Evolutionary conservation across 768 basidiomycete species (phyloP).

Genomic region (Suillus occidentalis): DNA sequence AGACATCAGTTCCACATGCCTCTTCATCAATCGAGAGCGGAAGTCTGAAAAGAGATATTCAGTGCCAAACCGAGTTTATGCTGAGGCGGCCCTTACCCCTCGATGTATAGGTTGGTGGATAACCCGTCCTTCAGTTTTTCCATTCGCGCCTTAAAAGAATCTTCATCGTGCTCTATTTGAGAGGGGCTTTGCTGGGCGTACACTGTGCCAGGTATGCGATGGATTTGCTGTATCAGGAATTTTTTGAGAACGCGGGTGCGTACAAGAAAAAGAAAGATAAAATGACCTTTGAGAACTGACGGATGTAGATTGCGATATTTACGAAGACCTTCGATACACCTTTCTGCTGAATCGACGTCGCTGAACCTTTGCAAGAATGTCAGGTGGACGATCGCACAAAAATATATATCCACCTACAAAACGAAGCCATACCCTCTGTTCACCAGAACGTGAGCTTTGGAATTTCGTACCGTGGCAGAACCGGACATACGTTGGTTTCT

Average conservation of each 20-base stretch:
- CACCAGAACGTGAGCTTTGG: conserved; percentile 11
- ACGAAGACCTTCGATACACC: conserved; percentile 70
- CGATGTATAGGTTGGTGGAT: conserved; percentile 82
- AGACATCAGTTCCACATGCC: conserved; percentile 34
- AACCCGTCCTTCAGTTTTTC: conserved; percentile 63
- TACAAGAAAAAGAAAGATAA: neutral
- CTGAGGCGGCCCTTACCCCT: conserved; percentile 46
- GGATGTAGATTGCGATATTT: conserved; percentile 79
- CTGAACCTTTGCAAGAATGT: conserved; percentile 53
- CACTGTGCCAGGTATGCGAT: conserved; percentile 78
- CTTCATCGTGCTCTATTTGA: conserved; percentile 31
- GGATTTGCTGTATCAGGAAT: conserved; percentile 47
- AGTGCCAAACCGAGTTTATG: conserved; percentile 7
- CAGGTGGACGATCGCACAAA: conserved; percentile 7
- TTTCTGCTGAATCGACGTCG: conserved; percentile 64
- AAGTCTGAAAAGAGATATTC: conserved; percentile 39
- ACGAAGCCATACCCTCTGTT: conserved; percentile 78
- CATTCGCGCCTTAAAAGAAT: conserved; percentile 77
- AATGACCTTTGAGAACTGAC: conserved; percentile 78
- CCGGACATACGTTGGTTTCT: conserved; percentile 51
- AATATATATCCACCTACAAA: conserved; percentile 48
- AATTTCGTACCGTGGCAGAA: conserved; percentile 14
- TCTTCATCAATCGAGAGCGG: conserved; percentile 70
- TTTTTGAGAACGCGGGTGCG: conserved; percentile 9
- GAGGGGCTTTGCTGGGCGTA: conserved; percentile 44